Conservation (phyloP, 805 yeast species). For the Saturnispora hagleri region DNA sequence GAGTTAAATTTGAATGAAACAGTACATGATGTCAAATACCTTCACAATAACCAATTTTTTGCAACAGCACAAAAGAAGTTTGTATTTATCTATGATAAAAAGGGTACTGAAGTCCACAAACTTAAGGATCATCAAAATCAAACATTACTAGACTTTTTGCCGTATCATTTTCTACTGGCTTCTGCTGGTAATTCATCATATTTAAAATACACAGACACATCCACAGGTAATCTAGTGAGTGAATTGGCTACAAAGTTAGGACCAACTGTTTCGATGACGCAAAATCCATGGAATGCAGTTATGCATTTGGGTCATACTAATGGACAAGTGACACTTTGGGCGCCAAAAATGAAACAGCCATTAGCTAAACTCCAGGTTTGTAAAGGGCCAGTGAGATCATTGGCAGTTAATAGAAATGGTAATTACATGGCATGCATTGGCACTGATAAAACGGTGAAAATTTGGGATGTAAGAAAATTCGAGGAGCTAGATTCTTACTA, state of each 20-base stretch:
- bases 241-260: constrained; percentile 85
- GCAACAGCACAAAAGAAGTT: constrained; percentile 97
- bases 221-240: constrained; percentile 80
- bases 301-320: constrained; percentile 89
- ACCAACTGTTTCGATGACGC: constrained; percentile 79
- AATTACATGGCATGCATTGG: constrained; percentile 91
- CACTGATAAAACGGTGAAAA: constrained; percentile 70
- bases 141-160: constrained; percentile 75
- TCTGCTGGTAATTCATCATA: constrained; percentile 87
- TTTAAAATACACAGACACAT: constrained; percentile 87
- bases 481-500: constrained; percentile 61
- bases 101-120: constrained; percentile 87
- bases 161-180: constrained; percentile 82
- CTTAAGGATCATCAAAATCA: constrained; percentile 84
- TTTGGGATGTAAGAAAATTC: constrained; percentile 90
- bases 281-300: constrained; percentile 93
- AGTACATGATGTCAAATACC: constrained; percentile 78
- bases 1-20: constrained; percentile 86
- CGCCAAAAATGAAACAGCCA: constrained; percentile 82
- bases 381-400: constrained; percentile 78
- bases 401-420: constrained; percentile 88
- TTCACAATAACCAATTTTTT: constrained; percentile 87
- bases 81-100: constrained; percentile 82
- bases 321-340: constrained; percentile 90
- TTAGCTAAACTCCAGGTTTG: constrained; percentile 72